phyloP scores from a whole-genome alignment of 306 rosid genomes.

The Quercus glauca region DNA sequence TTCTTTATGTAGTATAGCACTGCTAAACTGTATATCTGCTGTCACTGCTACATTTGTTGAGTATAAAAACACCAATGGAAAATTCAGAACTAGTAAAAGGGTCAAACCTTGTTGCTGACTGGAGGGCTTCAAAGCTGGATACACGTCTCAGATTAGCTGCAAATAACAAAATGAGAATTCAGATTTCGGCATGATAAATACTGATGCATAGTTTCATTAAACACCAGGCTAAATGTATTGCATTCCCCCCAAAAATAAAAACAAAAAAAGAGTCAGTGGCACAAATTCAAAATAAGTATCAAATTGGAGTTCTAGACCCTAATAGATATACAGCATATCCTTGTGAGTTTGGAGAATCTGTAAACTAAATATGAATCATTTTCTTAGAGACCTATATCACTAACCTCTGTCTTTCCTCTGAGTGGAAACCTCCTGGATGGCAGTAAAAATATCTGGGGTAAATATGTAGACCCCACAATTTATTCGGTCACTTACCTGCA shows the following conservation, averaged over 20 bases:
- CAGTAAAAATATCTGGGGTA: constrained; percentile 76
- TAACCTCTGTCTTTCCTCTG: constrained; percentile 79
- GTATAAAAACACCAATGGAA: not conserved
- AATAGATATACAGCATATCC: not conserved
- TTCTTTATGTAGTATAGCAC: not conserved
- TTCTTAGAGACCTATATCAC: constrained; percentile 7
- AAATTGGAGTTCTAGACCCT: not conserved
- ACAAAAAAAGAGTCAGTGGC: not conserved
- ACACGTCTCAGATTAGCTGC: constrained; percentile 88
- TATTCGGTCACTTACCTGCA: constrained; percentile 84
- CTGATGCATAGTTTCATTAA: not conserved
- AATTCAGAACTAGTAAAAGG: not conserved
- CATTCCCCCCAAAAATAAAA: not conserved
- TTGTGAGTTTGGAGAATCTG: not conserved
- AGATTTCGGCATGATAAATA: not conserved
- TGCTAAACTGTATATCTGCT: not conserved
- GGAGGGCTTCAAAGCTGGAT: constrained; percentile 93
- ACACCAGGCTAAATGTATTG: not conserved
- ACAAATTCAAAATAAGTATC: not conserved
- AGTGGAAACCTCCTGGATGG: constrained; percentile 74
- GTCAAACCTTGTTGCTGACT: constrained; percentile 72
- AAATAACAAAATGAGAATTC: constrained; percentile 19
- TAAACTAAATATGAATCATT: not conserved
- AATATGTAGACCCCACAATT: constrained; percentile 93
- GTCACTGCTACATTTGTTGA: not conserved